These are phyloP conservation scores for Alternaria solani DNA, from an alignment of 2,329 filamentous ascomycete genomes.

Conservation along the genomic window DNA sequence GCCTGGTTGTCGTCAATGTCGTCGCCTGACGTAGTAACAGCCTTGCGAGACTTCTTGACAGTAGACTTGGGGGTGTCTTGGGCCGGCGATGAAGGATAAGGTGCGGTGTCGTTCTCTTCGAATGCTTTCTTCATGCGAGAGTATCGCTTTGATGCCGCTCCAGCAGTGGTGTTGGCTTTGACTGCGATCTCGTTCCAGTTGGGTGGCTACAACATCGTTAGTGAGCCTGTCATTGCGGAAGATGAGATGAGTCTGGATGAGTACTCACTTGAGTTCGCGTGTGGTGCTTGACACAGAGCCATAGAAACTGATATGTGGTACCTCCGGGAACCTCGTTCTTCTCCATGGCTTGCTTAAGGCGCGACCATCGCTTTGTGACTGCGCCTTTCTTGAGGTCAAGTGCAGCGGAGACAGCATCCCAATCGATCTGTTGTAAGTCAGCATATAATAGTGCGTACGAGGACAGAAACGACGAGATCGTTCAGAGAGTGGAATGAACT, in stretches of 20 bases:
- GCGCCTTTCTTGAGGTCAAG: slow-evolving; percentile 40
- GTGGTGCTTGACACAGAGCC: slow-evolving; percentile 41
- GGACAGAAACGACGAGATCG: background rate
- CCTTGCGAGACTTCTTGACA: slow-evolving; percentile 11
- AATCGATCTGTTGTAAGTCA: slow-evolving; percentile 41
- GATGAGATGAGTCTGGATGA: background rate
- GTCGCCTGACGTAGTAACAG: background rate
- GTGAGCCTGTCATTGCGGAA: background rate
- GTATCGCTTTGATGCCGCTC: slow-evolving; percentile 45
- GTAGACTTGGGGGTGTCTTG: slow-evolving; percentile 5
- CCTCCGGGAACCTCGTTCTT: slow-evolving; percentile 24
- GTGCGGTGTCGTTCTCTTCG: slow-evolving; percentile 26
- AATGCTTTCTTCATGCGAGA: slow-evolving; percentile 43
- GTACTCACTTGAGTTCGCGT: slow-evolving; percentile 31
- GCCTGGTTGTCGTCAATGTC: background rate
- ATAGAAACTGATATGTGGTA: slow-evolving; percentile 35
- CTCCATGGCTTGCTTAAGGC: slow-evolving; percentile 40
- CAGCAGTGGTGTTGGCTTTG: slow-evolving; percentile 38
- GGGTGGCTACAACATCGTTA: slow-evolving; percentile 11
- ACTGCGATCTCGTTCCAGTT: slow-evolving; percentile 44
- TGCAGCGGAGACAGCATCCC: slow-evolving; percentile 30
- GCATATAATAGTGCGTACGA: background rate
- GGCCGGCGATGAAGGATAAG: background rate
- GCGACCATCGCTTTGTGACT: slow-evolving; percentile 44
- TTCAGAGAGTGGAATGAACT: background rate